Conservation (phyloP, 352 stramenopile species). For the Elongisporangium undulatum region DNA sequence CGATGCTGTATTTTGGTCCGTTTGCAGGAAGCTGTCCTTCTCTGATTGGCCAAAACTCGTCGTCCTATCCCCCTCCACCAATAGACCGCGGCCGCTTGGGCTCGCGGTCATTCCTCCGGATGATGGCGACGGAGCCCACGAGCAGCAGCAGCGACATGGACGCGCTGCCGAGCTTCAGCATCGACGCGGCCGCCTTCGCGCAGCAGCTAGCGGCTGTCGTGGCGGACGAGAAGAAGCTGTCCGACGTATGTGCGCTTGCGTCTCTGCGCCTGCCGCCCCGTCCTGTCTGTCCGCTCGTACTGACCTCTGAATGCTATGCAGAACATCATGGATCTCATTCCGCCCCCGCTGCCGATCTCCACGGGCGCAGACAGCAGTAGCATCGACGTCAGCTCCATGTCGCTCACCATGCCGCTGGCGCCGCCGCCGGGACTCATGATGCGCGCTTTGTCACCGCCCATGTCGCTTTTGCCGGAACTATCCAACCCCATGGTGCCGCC, state of each 20-base stretch:
- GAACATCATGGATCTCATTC: conserved; percentile 81
- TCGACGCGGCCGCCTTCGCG: conserved; percentile 46
- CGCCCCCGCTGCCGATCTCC: conserved; percentile 24
- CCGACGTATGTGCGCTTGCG: conserved; percentile 40
- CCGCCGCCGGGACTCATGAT: conserved; percentile 64
- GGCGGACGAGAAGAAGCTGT: conserved; percentile 75
- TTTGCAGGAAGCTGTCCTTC: not conserved
- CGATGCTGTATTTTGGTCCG: conserved; percentile 9
- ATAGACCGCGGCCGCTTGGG: conserved; percentile 14
- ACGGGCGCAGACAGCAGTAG: conserved; percentile 2
- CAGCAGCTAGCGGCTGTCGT: conserved; percentile 66
- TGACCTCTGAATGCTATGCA: conserved; percentile 12
- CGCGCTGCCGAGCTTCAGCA: conserved; percentile 44
- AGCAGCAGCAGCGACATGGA: conserved; percentile 16
- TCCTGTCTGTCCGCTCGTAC: not conserved
- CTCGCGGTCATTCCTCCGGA: not conserved
- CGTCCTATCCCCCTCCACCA: conserved; percentile 24
- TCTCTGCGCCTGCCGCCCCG: no score
- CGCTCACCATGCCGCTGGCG: conserved; percentile 46
- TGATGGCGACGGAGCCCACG: conserved; percentile 6
- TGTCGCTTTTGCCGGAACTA: conserved; percentile 61
- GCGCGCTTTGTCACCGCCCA: conserved; percentile 66
- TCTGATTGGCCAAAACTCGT: conserved; percentile 25
- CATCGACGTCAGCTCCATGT: conserved; percentile 11
- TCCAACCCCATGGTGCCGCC: conserved; percentile 25